Evolutionary conservation across 257 asterid species (phyloP), one percentile per base, ranked within the genome.

Genomic region (Orobanche coerulescens): DNA sequence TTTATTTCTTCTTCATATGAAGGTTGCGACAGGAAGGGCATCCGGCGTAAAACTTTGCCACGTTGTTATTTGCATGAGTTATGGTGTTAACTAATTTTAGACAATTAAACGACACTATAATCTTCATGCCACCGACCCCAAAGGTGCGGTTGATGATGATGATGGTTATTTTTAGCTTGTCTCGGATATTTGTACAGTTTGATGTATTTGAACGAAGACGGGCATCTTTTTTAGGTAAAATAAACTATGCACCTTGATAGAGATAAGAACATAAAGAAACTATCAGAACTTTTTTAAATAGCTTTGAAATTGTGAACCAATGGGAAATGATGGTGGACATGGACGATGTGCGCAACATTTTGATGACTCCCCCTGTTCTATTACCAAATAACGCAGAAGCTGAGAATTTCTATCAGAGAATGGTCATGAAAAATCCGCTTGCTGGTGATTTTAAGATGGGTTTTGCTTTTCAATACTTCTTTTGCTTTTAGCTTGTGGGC

Each of bases 241-340:
- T n/a, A n/a, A n/a, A n/a, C n/a, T n/a, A n/a, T 34, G n/a, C 31
- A 70, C 31, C 20, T 16, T 47, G 14, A 48, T 15, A 34, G 52
- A 9, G 54, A n/a, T 22, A 18, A 51, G 4, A 62, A 33, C 16
- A 42, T 4, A 14, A 6, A 42, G 22, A 42, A n/a, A 42, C 22
- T 42, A 42, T 4, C 22, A 42, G n/a, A n/a, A n/a, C n/a, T n/a
- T n/a, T n/a, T n/a, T n/a, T n/a, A n/a, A n/a, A n/a, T n/a, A n/a
- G n/a, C n/a, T n/a, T n/a, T n/a, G n/a, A n/a, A n/a, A n/a, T 5
- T 26, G 5, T 28, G 31, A 30, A 57, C 23, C 71, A 15, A 14
- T 47, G 34, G 19, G 19, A 16, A 43, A 18, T 53, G 73, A 37
- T 16, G 69, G 13, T 20, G 58, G 13, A 52, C 64, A 18, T 55